Evolutionary conservation across 164 flowering plant species (phyloP).

Genomic region (Brasenia schreberi): DNA sequence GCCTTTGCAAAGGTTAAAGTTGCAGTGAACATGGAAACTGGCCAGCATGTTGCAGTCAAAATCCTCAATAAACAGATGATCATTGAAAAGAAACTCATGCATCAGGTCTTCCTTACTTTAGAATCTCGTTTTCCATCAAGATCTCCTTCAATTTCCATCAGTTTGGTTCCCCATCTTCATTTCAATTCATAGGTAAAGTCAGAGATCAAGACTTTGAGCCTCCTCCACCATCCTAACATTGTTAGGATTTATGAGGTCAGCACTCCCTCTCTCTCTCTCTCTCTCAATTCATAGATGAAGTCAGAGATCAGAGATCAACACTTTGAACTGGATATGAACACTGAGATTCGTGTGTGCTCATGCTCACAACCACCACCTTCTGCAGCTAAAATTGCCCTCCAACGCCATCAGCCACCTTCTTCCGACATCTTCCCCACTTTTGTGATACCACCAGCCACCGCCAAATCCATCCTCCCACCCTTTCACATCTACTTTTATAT

Average conservation of each 20-base stretch:
- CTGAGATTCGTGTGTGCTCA: too few relatives aligned
- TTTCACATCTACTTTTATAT: too few relatives aligned
- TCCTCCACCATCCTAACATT: constrained; percentile 64
- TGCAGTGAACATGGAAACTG: constrained; percentile 28
- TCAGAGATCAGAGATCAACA: background rate
- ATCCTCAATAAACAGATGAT: constrained; percentile 63
- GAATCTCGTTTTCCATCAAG: background rate
- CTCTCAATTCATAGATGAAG: background rate
- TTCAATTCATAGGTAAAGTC: constrained; percentile 40
- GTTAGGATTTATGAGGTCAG: constrained; percentile 57
- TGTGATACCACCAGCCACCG: too few relatives aligned
- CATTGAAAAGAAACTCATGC: constrained; percentile 34
- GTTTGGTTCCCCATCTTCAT: background rate
- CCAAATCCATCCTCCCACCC: too few relatives aligned
- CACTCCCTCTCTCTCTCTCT: background rate
- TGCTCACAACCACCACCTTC: too few relatives aligned
- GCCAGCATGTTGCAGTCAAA: constrained; percentile 49
- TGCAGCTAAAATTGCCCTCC: too few relatives aligned
- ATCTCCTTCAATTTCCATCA: background rate
- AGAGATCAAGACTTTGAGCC: constrained; percentile 73
- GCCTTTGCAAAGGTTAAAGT: constrained; percentile 69
- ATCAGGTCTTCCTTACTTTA: constrained; percentile 26
- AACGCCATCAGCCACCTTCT: too few relatives aligned
- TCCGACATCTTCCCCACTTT: too few relatives aligned
- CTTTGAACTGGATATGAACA: background rate